Evolutionary conservation across 768 basidiomycete genomes (phyloP).

Genomic region (Boletus insuetus): DNA sequence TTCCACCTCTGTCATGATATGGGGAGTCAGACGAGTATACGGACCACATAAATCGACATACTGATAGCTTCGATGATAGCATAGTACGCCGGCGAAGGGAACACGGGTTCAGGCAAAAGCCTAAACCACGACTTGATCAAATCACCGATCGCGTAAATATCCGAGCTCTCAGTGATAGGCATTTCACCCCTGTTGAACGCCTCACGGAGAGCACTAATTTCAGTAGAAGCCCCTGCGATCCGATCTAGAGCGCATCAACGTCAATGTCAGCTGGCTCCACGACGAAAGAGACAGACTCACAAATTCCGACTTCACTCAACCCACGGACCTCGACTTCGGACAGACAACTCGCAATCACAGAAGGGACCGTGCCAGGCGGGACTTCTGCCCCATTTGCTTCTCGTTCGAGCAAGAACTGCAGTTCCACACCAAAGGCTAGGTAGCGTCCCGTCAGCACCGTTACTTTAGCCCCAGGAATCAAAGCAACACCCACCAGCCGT

Average conservation of each 20-base stretch:
- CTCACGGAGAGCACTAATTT: conserved; percentile 68
- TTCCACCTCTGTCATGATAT: conserved; percentile 52
- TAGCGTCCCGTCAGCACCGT: conserved; percentile 4
- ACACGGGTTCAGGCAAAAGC: conserved; percentile 73
- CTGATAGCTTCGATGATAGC: conserved; percentile 71
- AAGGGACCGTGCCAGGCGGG: conserved; percentile 59
- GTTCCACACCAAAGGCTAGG: conserved; percentile 73
- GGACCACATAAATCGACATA: conserved; percentile 33
- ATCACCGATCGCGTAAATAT: conserved; percentile 83
- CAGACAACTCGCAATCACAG: conserved; percentile 62
- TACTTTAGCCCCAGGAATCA: neutral
- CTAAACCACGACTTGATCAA: conserved; percentile 86
- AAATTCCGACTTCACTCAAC: conserved; percentile 79
- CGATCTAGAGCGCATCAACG: conserved; percentile 51
- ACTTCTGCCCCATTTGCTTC: conserved; percentile 53
- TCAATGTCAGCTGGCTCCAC: neutral
- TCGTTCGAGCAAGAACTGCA: conserved; percentile 64
- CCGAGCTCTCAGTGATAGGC: conserved; percentile 57
- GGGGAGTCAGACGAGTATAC: conserved; percentile 1
- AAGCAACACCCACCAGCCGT: conserved; percentile 54
- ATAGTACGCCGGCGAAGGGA: conserved; percentile 66
- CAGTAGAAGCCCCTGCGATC: conserved; percentile 71
- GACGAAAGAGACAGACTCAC: conserved; percentile 41
- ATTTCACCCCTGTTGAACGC: conserved; percentile 73
- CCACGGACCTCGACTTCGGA: conserved; percentile 73